phyloP scores from a whole-genome alignment of 257 asterid genomes.

The Solanum corneliomulleri region DNA sequence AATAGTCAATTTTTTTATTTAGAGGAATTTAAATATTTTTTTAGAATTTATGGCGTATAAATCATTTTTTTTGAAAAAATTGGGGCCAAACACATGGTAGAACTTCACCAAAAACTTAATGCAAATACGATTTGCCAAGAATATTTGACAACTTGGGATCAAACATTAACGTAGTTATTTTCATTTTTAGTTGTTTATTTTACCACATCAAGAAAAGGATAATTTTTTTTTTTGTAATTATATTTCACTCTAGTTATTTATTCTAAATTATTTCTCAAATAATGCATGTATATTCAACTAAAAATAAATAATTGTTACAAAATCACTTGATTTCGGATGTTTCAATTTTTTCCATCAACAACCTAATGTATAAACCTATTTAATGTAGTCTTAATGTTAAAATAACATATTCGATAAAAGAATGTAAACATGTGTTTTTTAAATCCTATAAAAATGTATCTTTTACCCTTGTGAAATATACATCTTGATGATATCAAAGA shows the following conservation, averaged over 20 bases:
- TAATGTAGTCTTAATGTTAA: too few species aligned
- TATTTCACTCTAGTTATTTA: too few species aligned
- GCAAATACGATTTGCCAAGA: neutral
- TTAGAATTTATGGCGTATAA: too few species aligned
- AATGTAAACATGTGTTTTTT: too few species aligned
- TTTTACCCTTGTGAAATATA: too few species aligned
- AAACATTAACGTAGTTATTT: neutral
- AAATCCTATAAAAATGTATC: too few species aligned
- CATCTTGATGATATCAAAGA: neutral
- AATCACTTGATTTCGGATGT: too few species aligned
- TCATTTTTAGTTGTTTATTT: neutral
- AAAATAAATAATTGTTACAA: neutral
- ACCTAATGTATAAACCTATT: neutral
- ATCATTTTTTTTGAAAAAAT: too few species aligned
- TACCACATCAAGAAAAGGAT: neutral
- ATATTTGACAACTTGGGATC: neutral
- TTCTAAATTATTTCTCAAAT: neutral
- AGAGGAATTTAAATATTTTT: too few species aligned
- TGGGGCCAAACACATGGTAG: neutral
- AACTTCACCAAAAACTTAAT: neutral
- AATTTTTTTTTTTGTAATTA: too few species aligned
- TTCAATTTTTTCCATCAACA: neutral
- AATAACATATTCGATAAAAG: too few species aligned
- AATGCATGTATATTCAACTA: neutral
- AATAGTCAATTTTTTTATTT: too few species aligned